These are phyloP conservation scores for Colletotrichum destructivum DNA, from an alignment of 2,329 filamentous ascomycete genomes.

Conservation along the genomic window DNA sequence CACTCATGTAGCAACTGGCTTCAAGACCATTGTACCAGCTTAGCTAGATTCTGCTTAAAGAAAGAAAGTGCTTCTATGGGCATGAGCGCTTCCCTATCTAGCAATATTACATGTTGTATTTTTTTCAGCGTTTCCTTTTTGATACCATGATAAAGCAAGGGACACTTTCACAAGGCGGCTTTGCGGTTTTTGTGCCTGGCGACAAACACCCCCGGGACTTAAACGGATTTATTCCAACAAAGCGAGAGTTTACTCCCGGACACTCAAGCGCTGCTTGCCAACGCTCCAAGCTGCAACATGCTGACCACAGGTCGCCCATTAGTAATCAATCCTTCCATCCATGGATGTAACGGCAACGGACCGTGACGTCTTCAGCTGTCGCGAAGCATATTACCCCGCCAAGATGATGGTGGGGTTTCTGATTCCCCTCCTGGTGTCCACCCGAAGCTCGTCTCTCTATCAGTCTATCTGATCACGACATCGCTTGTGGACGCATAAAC, in stretches of 20 bases:
- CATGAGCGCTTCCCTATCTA: background rate
- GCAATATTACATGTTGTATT: no score
- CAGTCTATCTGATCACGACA: slow-evolving; percentile 39
- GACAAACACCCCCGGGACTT: background rate
- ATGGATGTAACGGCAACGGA: background rate
- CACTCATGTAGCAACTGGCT: no score
- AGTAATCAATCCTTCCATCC: slow-evolving; percentile 16
- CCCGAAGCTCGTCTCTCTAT: slow-evolving; percentile 7
- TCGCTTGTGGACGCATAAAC: slow-evolving; percentile 12
- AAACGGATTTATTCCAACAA: background rate
- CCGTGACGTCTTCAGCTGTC: slow-evolving; percentile 36
- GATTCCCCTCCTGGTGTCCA: slow-evolving; percentile 13
- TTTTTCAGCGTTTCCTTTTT: background rate
- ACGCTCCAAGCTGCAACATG: background rate
- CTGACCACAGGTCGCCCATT: slow-evolving; percentile 1
- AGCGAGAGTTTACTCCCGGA: background rate
- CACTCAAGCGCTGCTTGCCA: background rate
- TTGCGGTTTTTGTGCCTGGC: background rate
- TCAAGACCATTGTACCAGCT: no score
- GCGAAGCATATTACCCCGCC: slow-evolving; percentile 32
- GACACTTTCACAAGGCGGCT: background rate
- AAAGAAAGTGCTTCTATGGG: background rate
- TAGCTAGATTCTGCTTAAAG: background rate
- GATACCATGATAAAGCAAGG: no score
- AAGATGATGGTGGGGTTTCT: slow-evolving; percentile 37